Percentiles rank a stretch among this genome's conserved stretches.
phyloP scores from a whole-genome alignment of 352 stramenopile species.

The Phytophthora uliginosa region DNA sequence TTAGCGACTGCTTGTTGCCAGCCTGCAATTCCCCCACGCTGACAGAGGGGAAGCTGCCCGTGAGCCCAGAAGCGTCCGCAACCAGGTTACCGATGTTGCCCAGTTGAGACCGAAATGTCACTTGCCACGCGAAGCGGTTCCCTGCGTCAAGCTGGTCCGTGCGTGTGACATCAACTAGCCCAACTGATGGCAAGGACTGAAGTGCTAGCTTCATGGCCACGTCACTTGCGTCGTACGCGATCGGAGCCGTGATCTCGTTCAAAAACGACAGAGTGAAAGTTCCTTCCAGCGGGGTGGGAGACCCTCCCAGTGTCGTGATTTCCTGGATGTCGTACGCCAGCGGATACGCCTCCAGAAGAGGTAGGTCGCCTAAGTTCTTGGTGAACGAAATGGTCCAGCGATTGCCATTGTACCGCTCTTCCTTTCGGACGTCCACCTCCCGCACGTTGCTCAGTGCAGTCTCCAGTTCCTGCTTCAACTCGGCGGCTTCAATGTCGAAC shows the following conservation, averaged over 20 bases:
- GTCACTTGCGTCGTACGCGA: constrained; percentile 91
- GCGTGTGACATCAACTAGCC: constrained; percentile 91
- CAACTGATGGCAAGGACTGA: constrained; percentile 89
- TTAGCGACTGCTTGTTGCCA: constrained; percentile 79
- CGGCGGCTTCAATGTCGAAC: constrained; percentile 89
- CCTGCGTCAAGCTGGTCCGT: constrained; percentile 71
- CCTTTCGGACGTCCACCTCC: constrained; percentile 78
- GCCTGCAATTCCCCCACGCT: constrained; percentile 73
- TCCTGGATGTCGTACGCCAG: constrained; percentile 95
- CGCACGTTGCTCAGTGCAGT: constrained; percentile 52
- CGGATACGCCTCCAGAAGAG: constrained; percentile 86
- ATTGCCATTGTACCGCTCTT: constrained; percentile 87
- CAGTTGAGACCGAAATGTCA: constrained; percentile 94
- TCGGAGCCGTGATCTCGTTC: constrained; percentile 71
- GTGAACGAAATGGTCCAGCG: constrained; percentile 97
- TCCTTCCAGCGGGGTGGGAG: constrained; percentile 94
- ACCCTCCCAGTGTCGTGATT: constrained; percentile 92
- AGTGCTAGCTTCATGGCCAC: constrained; percentile 91
- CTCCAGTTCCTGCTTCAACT: constrained; percentile 92
- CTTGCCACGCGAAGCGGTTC: constrained; percentile 92
- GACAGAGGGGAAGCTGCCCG: constrained; percentile 64
- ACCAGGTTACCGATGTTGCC: constrained; percentile 83
- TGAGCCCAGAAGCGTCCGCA: constrained; percentile 51
- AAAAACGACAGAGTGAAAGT: constrained; percentile 91
- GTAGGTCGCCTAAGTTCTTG: constrained; percentile 95